Evolutionary conservation across 164 flowering plant species (phyloP), one percentile per base, ranked within the genome.

Genomic region (Platanus orientalis): DNA sequence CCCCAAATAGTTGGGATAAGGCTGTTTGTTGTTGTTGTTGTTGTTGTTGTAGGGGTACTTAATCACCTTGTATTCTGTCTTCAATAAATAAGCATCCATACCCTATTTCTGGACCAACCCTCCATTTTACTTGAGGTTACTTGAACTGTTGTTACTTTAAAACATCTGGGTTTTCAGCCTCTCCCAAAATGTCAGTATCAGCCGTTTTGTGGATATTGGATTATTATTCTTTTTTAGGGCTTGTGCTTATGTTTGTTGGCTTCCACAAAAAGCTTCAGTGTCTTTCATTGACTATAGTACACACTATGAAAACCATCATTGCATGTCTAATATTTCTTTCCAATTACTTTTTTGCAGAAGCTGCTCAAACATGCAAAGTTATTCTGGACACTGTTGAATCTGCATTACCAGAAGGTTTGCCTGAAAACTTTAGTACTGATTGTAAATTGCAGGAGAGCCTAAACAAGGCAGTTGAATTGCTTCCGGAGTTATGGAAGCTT

Each of bases 401-500:
- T 71, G 84, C 93, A 71, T 74, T 83, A 55, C 96, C 94, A 3
- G 84, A 88, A 32, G 96, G 97, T 69, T 60, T 91, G 71, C 83
- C 85, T 63, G 86, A 81, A 69, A 79, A 70, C 69, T 74, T 85
- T 61, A 78, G 73, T 39, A 40, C 76, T 47, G 88, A 89, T 69
- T 72, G 75, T 69, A 94, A 86, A 75, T 76, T 91, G 75, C 86
- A 84, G 61, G 97, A 88, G 58, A 84, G 83, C 48, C 49, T 94
- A 64, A 83, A 65, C 72, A 83, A 81, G 64, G 85, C 96, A 36
- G 95, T 88, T 23, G 97, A 89, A 69, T 68, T 91, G 68, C 93
- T 91, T 63, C 99, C 99, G 0, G 90, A 94, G 70, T 58, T 91
- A 30, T 89, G 87, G 85, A 91, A 83, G 65, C 83, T 82, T 64